Evolutionary conservation across 257 asterid genomes (phyloP).

Genomic region (Jacaranda copaia): DNA sequence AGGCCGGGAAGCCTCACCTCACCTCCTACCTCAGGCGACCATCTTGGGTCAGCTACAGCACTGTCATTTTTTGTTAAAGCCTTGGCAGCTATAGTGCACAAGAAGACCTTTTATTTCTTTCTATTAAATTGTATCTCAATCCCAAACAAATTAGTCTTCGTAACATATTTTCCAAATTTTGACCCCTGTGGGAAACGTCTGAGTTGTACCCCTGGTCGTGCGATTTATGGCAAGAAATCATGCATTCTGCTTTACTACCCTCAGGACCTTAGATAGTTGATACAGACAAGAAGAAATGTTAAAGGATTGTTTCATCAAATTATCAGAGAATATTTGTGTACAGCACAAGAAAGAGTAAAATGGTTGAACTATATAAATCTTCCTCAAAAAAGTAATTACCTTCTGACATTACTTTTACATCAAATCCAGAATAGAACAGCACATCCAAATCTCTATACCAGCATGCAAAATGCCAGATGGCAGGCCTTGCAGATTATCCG

Average conservation of each 20-base stretch:
- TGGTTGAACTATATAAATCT: not conserved
- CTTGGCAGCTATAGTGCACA: too few relatives aligned
- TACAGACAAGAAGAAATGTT: not conserved
- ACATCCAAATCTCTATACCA: slow-evolving; percentile 11
- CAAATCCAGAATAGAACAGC: slow-evolving; percentile 6
- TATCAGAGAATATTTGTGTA: not conserved
- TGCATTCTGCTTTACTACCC: not conserved
- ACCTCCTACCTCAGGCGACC: too few relatives aligned
- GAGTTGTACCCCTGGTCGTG: not conserved
- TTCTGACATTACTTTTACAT: not conserved
- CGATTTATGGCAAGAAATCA: slow-evolving; percentile 3
- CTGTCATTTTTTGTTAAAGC: too few relatives aligned
- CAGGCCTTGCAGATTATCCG: slow-evolving; percentile 1
- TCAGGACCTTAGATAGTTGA: slow-evolving; percentile 2
- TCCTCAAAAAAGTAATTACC: slow-evolving; percentile 18
- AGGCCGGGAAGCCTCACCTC: too few relatives aligned
- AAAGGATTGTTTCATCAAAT: not conserved
- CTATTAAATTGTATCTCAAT: not conserved
- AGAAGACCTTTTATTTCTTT: not conserved
- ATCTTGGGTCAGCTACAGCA: too few relatives aligned
- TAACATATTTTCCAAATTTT: not conserved
- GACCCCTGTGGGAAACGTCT: not conserved
- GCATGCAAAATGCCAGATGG: slow-evolving; percentile 9
- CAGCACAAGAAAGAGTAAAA: not conserved
- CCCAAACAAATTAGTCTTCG: not conserved